Evolutionary conservation across 129 eudicot species (phyloP).

Genomic region (Ambrosia trifida): DNA sequence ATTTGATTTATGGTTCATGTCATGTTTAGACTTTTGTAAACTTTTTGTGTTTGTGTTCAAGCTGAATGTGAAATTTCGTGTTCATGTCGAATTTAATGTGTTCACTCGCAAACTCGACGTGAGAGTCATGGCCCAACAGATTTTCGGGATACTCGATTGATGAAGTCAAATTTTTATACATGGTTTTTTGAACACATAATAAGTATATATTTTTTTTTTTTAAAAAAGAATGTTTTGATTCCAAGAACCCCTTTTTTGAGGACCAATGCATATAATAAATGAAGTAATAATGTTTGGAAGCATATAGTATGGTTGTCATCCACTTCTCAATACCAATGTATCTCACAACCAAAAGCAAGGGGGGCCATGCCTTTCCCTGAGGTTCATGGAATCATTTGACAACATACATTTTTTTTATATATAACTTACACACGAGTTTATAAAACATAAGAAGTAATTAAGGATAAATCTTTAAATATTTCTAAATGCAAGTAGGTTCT

Average conservation of each 20-base stretch:
- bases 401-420: not conserved
- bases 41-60: too few relatives aligned
- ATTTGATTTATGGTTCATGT: not conserved
- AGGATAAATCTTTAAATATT: not conserved
- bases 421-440: not conserved
- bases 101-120: too few relatives aligned
- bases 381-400: slow-evolving; percentile 40
- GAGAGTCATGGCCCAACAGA: not conserved
- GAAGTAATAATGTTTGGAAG: slow-evolving; percentile 45
- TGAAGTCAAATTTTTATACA: slow-evolving; percentile 4
- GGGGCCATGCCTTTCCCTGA: slow-evolving; percentile 44
- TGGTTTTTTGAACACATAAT: slow-evolving; percentile 13
- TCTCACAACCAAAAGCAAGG: slow-evolving; percentile 38
- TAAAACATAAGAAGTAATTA: not conserved
- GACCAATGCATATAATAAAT: slow-evolving; percentile 38
- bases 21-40: too few relatives aligned
- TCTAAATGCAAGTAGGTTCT: not conserved
- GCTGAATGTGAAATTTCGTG: too few relatives aligned
- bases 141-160: slow-evolving; percentile 2
- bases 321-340: slow-evolving; percentile 41
- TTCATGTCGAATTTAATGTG: too few relatives aligned
- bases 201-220: not conserved
- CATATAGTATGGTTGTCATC: slow-evolving; percentile 48
- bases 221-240: slow-evolving; percentile 42
- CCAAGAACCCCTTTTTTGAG: slow-evolving; percentile 35